These are phyloP conservation scores for Ceratobasidium sp. DNA, from an alignment of 1,284 basidiomycete genomes.

Conservation along the genomic window DNA sequence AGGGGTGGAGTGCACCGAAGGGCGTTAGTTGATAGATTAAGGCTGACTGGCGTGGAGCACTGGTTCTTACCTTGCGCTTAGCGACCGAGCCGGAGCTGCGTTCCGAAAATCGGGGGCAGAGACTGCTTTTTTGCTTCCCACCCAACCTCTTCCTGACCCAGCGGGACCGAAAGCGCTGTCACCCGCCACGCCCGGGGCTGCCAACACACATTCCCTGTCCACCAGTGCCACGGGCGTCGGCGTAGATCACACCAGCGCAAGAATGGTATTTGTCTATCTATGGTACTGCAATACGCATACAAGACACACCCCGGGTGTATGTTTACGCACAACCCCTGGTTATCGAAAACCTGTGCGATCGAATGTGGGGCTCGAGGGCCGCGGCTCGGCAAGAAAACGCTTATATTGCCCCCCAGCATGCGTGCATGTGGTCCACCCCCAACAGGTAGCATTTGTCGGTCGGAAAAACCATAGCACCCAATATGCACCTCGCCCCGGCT, in stretches of 20 bases:
- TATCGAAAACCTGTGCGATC: conserved; percentile 16
- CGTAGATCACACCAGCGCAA: conserved; percentile 19
- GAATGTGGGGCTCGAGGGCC: neutral
- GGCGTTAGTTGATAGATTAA: conserved; percentile 33
- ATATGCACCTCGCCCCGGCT: neutral
- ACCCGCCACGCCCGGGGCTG: neutral
- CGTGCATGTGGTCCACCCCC: neutral
- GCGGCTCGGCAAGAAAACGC: conserved; percentile 21
- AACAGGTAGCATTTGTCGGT: too few relatives aligned
- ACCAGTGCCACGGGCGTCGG: neutral
- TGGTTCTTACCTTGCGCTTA: conserved; percentile 26
- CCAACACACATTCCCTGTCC: neutral
- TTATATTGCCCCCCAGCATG: neutral
- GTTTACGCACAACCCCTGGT: conserved; percentile 2
- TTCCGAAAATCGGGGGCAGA: conserved; percentile 4
- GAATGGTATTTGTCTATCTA: neutral
- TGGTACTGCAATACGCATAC: conserved; percentile 4
- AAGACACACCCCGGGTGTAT: conserved; percentile 24
- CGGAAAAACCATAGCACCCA: neutral
- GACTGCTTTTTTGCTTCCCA: conserved; percentile 31
- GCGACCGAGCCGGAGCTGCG: conserved; percentile 24
- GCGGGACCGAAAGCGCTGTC: conserved; percentile 14
- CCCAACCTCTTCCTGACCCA: conserved; percentile 3
- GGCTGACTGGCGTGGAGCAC: conserved; percentile 25
- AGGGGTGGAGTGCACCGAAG: conserved; percentile 18